Conservation (phyloP, 108 stramenopile genomes). For the Nannochloropsis oceanica region DNA sequence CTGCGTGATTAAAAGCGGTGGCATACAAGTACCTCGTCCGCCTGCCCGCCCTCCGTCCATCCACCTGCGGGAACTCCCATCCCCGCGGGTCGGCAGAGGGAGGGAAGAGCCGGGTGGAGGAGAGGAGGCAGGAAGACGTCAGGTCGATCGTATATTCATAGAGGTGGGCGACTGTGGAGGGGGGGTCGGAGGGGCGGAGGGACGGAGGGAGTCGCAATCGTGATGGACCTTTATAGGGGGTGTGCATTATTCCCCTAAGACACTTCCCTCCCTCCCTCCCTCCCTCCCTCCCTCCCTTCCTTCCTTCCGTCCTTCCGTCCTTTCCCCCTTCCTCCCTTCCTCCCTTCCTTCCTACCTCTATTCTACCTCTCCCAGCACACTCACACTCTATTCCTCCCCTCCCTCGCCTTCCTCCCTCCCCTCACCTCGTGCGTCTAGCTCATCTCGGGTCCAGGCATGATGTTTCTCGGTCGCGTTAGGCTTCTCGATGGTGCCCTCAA, state of each 20-base stretch:
- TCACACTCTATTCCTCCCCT: too few species aligned
- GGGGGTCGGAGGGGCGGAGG: constrained; percentile 20
- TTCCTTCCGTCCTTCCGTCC: too few species aligned
- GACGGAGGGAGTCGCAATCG: constrained; percentile 64
- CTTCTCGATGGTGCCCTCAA: constrained; percentile 41
- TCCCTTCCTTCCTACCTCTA: too few species aligned
- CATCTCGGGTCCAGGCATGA: constrained; percentile 84
- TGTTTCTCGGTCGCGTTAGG: constrained; percentile 84
- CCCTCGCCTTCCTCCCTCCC: too few species aligned
- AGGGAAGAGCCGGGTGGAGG: not conserved
- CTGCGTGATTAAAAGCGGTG: not conserved
- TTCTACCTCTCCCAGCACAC: too few species aligned
- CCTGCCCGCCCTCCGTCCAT: not conserved
- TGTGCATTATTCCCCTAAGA: not conserved
- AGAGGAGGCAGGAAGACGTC: not conserved
- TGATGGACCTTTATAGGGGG: constrained; percentile 12
- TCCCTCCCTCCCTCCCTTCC: not conserved
- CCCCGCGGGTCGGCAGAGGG: not conserved
- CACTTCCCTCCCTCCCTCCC: not conserved
- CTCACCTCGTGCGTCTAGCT: constrained; percentile 20
- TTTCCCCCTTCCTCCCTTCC: too few species aligned
- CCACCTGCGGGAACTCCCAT: not conserved
- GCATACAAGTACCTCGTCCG: not conserved
- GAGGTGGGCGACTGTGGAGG: not conserved
- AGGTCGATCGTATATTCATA: not conserved